Conservation (phyloP, 306 rosid species). For the Canavalia ensiformis region DNA sequence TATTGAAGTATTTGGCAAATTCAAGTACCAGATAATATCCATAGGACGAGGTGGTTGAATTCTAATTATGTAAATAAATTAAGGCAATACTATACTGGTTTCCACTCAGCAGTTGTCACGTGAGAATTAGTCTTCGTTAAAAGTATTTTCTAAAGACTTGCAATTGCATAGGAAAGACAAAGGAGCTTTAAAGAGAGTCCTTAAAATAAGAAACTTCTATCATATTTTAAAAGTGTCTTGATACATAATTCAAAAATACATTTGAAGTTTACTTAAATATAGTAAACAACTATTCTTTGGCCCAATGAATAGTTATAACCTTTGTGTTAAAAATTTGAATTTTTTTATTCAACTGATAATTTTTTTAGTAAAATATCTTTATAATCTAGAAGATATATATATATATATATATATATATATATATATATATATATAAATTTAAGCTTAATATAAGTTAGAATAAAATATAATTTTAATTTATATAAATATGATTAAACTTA, state of each 20-base stretch:
- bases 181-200: neutral
- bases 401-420: too few relatives aligned
- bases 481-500: too few relatives aligned
- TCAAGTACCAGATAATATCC: neutral
- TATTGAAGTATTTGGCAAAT: conserved; percentile 31
- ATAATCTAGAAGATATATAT: too few relatives aligned
- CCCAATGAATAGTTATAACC: neutral
- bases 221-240: neutral
- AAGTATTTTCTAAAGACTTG: neutral
- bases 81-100: neutral
- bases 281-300: neutral
- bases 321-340: too few relatives aligned
- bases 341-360: too few relatives aligned
- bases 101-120: conserved; percentile 6
- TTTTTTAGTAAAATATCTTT: too few relatives aligned
- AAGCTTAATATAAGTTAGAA: too few relatives aligned
- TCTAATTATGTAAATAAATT: conserved; percentile 21
- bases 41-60: neutral
- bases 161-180: neutral
- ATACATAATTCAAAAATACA: neutral
- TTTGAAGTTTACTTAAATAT: neutral
- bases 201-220: conserved; percentile 1
- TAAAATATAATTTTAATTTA: too few relatives aligned
- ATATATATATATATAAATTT: too few relatives aligned
- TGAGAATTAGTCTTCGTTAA: neutral